Conservation (phyloP, 768 basidiomycete species). For the Mycena rosella region DNA sequence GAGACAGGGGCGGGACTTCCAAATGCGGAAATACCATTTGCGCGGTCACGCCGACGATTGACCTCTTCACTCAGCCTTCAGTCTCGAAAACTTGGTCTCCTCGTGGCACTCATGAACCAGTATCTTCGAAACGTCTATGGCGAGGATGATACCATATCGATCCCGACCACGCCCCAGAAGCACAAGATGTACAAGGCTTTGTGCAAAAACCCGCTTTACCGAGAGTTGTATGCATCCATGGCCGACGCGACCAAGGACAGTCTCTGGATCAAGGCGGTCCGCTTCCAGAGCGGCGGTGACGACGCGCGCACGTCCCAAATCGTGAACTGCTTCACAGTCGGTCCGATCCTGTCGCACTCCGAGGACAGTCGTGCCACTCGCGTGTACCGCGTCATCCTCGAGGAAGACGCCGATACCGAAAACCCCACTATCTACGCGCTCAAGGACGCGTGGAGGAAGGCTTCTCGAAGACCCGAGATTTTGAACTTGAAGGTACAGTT, state of each 20-base stretch:
- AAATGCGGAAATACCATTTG: too few relatives aligned
- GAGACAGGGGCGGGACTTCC: too few relatives aligned
- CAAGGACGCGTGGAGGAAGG: constrained; percentile 28
- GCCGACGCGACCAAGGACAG: not conserved
- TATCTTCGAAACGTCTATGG: too few relatives aligned
- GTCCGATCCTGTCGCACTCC: not conserved
- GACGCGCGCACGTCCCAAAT: not conserved
- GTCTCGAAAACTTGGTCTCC: too few relatives aligned
- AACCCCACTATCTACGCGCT: constrained; percentile 15
- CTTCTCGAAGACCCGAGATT: constrained; percentile 22
- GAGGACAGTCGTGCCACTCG: constrained; percentile 28
- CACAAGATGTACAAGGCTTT: not conserved
- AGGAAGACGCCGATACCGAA: constrained; percentile 5
- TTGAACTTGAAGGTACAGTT: not conserved
- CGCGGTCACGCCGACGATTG: too few relatives aligned
- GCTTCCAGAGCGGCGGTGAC: not conserved
- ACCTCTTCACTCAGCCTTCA: too few relatives aligned
- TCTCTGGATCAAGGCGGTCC: constrained; percentile 22
- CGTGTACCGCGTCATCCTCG: constrained; percentile 24
- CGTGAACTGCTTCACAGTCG: constrained; percentile 23
- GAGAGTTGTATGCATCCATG: not conserved
- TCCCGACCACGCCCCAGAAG: constrained; percentile 3
- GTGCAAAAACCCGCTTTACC: not conserved
- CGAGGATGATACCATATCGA: constrained; percentile 20
- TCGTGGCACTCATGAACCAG: too few relatives aligned